phyloP scores from a whole-genome alignment of 2,329 filamentous ascomycete genomes.

The Myriosclerotinia duriaeana region DNA sequence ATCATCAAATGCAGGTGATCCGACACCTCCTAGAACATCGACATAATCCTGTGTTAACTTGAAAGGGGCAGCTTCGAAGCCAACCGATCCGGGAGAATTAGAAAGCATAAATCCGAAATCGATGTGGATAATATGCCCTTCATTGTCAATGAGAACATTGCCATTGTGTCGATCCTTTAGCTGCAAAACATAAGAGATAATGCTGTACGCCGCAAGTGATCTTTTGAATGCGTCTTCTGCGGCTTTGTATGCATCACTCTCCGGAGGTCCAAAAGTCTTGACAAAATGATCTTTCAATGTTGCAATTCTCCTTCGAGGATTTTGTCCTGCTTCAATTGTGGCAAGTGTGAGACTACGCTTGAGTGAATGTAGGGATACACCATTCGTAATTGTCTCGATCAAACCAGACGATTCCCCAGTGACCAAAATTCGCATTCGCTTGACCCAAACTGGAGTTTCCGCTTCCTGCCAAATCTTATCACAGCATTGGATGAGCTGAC shows the following conservation, averaged over 20 bases:
- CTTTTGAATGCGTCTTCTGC: conserved; percentile 78
- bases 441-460: conserved; percentile 78
- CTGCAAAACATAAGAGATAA: conserved; percentile 80
- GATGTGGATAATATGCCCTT: conserved; percentile 84
- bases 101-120: conserved; percentile 90
- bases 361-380: conserved; percentile 81
- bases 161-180: conserved; percentile 86
- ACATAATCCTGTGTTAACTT: conserved; percentile 86
- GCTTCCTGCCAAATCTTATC: conserved; percentile 79
- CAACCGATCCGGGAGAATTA: conserved; percentile 80
- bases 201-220: conserved; percentile 81
- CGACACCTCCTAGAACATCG: conserved; percentile 74
- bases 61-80: conserved; percentile 83
- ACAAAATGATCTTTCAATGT: conserved; percentile 79
- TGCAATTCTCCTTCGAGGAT: conserved; percentile 73
- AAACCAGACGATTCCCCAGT: conserved; percentile 82
- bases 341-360: conserved; percentile 79
- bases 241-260: conserved; percentile 66
- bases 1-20: conserved; percentile 67
- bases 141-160: conserved; percentile 81
- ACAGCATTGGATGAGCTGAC: conserved; percentile 79
- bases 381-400: conserved; percentile 85
- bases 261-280: conserved; percentile 72
- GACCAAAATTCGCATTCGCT: conserved; percentile 82
- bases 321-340: conserved; percentile 69